phyloP scores from a whole-genome alignment of 1,284 basidiomycete genomes.

The Austroboletus rostrupii region DNA sequence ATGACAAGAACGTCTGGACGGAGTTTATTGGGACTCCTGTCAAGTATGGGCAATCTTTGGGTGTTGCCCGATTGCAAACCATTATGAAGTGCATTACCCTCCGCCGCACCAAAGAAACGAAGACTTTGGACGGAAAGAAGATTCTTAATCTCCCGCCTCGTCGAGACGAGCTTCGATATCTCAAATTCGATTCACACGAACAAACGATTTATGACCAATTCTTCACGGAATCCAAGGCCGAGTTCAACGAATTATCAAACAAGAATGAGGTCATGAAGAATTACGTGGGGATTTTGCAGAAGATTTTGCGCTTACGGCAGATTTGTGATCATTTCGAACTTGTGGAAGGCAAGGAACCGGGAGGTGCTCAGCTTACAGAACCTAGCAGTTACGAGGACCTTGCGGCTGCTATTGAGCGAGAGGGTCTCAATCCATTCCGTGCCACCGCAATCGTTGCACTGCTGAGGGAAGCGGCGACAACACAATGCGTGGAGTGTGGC shows the following conservation, averaged over 20 bases:
- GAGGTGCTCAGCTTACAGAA: slow-evolving; percentile 36
- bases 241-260: slow-evolving; percentile 82
- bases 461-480: slow-evolving; percentile 80
- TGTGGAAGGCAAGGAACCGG: slow-evolving; percentile 72
- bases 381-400: slow-evolving; percentile 69
- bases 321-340: slow-evolving; percentile 97
- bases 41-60: slow-evolving; percentile 88
- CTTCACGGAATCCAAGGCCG: slow-evolving; percentile 84
- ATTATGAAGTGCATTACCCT: slow-evolving; percentile 97
- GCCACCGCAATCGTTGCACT: slow-evolving; percentile 80
- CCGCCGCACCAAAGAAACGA: slow-evolving; percentile 92
- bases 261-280: slow-evolving; percentile 95
- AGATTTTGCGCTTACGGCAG: slow-evolving; percentile 90
- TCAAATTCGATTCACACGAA: slow-evolving; percentile 84
- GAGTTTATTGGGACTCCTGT: slow-evolving; percentile 90
- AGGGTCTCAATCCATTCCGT: slow-evolving; percentile 76
- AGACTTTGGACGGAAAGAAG: slow-evolving; percentile 72
- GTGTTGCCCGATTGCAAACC: slow-evolving; percentile 89
- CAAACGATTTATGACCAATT: slow-evolving; percentile 85
- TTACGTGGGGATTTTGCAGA: slow-evolving; percentile 95
- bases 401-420: slow-evolving; percentile 65
- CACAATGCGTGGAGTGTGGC: slow-evolving; percentile 86
- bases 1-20: slow-evolving; percentile 91
- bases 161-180: slow-evolving; percentile 78
- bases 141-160: slow-evolving; percentile 89